phyloP scores from a whole-genome alignment of 2,329 filamentous ascomycete species.

The Cyclaneusma minus region DNA sequence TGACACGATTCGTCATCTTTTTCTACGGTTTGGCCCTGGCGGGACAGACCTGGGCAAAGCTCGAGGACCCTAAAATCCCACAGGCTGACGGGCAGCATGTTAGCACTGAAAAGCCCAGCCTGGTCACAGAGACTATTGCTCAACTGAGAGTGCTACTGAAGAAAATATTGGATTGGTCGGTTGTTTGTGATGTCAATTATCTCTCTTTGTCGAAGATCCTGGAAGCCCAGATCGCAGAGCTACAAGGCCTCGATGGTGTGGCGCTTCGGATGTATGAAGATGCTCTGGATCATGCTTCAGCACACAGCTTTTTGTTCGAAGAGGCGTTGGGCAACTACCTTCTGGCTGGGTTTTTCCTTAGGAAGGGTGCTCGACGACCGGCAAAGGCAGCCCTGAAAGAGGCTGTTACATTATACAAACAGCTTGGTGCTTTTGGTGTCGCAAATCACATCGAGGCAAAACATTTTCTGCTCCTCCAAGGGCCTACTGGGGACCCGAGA shows the following conservation, averaged over 20 bases:
- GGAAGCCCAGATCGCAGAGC: slow-evolving; percentile 52
- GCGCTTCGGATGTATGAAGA: slow-evolving; percentile 53
- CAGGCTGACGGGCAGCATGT: slow-evolving; percentile 18
- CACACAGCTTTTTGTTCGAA: slow-evolving; percentile 52
- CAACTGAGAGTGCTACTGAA: slow-evolving; percentile 39
- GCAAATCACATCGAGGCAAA: slow-evolving; percentile 52
- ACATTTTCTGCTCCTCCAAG: slow-evolving; percentile 50
- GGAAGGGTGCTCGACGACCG: slow-evolving; percentile 47
- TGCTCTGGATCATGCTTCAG: slow-evolving; percentile 54
- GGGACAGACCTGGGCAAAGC: slow-evolving; percentile 25
- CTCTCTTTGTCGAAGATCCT: slow-evolving; percentile 52
- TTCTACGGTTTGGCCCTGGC: slow-evolving; percentile 43
- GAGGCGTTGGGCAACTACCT: slow-evolving; percentile 61
- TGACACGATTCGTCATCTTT: slow-evolving; percentile 39
- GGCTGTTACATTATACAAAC: slow-evolving; percentile 50
- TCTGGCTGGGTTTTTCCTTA: slow-evolving; percentile 55
- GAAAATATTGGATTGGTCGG: slow-evolving; percentile 47
- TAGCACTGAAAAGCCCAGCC: slow-evolving; percentile 24
- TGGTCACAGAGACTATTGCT: slow-evolving; percentile 31
- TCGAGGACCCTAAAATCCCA: slow-evolving; percentile 9
- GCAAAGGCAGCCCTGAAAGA: slow-evolving; percentile 56
- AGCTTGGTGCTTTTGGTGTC: slow-evolving; percentile 54
- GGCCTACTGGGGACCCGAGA: slow-evolving; percentile 39
- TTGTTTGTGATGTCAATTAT: slow-evolving; percentile 56
- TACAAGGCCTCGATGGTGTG: slow-evolving; percentile 36